Conservation (phyloP, 2,329 filamentous ascomycete species). For the Madurella fahalii region DNA sequence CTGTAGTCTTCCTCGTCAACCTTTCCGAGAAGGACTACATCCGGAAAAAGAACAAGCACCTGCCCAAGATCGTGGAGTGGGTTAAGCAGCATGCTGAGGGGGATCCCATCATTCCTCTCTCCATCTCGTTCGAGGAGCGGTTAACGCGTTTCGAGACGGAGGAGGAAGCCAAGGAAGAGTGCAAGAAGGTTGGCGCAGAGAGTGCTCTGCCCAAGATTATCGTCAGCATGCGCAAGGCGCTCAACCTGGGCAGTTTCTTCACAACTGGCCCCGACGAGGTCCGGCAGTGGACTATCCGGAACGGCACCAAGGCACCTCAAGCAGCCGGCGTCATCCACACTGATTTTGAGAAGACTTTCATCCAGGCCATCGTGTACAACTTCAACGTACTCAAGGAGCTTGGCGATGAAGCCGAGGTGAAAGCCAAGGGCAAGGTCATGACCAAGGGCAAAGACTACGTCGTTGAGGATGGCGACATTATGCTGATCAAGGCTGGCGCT, state of each 20-base stretch:
- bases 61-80: conserved; percentile 91
- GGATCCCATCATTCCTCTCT: conserved; percentile 90
- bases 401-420: conserved; percentile 83
- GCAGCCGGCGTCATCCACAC: conserved; percentile 97
- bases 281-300: conserved; percentile 95
- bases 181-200: conserved; percentile 81
- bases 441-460: conserved; percentile 99
- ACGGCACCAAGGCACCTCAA: conserved; percentile 94
- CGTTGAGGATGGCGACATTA: conserved; percentile 73
- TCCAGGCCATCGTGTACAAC: conserved; percentile 94
- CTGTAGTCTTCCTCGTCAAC: conserved; percentile 95
- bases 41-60: conserved; percentile 99
- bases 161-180: conserved; percentile 74
- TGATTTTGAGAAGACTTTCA: conserved; percentile 99
- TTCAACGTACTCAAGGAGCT: conserved; percentile 75
- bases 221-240: conserved; percentile 83
- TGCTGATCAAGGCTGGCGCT: conserved; percentile 87
- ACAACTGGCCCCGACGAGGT: conserved; percentile 95
- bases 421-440: conserved; percentile 89
- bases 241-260: conserved; percentile 95
- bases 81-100: conserved; percentile 84
- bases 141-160: conserved; percentile 77
- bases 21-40: conserved; percentile 95
- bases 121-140: conserved; percentile 88
- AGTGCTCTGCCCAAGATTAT: conserved; percentile 91